phyloP scores from a whole-genome alignment of 306 rosid species.

The Ceratonia siliqua region DNA sequence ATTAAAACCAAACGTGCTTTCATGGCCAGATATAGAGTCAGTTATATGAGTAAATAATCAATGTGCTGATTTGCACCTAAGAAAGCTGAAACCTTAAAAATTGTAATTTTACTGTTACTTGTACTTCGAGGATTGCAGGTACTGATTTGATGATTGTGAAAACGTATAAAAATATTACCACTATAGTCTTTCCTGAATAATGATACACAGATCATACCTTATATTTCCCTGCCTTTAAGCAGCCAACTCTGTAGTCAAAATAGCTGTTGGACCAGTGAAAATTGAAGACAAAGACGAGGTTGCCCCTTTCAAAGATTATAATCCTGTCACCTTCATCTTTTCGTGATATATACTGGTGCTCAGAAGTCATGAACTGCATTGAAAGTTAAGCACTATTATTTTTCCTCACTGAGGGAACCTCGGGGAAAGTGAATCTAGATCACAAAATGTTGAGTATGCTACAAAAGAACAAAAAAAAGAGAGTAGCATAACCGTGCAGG shows the following conservation, averaged over 20 bases:
- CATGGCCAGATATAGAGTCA: background rate
- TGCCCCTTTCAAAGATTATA: conserved; percentile 78
- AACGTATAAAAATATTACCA: background rate
- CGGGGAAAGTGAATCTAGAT: background rate
- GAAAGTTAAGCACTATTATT: conserved; percentile 33
- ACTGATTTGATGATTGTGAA: background rate
- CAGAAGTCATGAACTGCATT: conserved; percentile 90
- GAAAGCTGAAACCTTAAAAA: no score
- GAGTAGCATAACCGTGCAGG: conserved; percentile 9
- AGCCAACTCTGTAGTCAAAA: conserved; percentile 77
- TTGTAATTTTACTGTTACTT: no score
- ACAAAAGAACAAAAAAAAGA: background rate
- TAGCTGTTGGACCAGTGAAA: conserved; percentile 90
- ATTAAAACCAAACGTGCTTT: conserved; percentile 20
- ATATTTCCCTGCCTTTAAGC: conserved; percentile 82
- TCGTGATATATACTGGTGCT: conserved; percentile 79
- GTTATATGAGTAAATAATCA: background rate
- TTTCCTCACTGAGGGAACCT: conserved; percentile 6
- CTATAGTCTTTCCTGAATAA: conserved; percentile 7
- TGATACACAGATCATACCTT: conserved; percentile 56
- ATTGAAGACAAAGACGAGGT: conserved; percentile 88
- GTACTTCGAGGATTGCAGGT: background rate
- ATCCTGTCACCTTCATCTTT: conserved; percentile 76
- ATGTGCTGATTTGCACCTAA: background rate
- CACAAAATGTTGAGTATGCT: background rate